Conservation (phyloP, 1,139 yeast genomes). For the Debaryomycetaceae sp. region DNA sequence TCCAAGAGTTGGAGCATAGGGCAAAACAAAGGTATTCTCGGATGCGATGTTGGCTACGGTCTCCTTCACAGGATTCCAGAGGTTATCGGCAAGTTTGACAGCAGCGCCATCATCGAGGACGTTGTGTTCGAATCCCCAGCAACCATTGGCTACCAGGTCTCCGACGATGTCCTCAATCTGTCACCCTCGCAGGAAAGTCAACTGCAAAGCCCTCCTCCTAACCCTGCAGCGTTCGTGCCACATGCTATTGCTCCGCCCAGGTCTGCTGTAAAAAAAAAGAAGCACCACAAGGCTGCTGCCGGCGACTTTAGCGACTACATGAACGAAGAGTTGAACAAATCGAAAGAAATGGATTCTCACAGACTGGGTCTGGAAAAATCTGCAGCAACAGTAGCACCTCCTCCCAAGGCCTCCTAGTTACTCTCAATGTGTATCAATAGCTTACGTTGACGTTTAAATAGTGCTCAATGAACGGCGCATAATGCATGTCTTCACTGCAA, state of each 20-base stretch:
- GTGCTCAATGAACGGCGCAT: too few relatives aligned
- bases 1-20: conserved; percentile 42
- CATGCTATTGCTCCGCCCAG: conserved; percentile 13
- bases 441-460: too few relatives aligned
- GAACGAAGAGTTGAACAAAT: conserved; percentile 46
- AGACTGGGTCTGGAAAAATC: conserved; percentile 1
- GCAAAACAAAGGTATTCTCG: conserved; percentile 72
- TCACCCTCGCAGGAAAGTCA: conserved; percentile 4
- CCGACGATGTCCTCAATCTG: conserved; percentile 1
- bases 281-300: conserved; percentile 17
- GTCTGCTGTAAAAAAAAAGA: conserved; percentile 30
- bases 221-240: conserved; percentile 15
- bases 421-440: too few relatives aligned
- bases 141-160: conserved; percentile 8
- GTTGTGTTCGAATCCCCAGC: conserved; percentile 32
- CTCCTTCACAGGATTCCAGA: conserved; percentile 80
- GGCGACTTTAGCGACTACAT: conserved; percentile 38
- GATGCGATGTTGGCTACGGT: conserved; percentile 96
- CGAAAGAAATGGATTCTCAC: conserved; percentile 32
- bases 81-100: conserved; percentile 49
- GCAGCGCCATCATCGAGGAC: conserved; percentile 31
- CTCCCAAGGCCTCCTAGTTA: conserved; percentile 16
- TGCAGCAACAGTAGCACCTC: conserved; percentile 21
- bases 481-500: too few relatives aligned
- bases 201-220: conserved; percentile 9